A percentile compares a stretch with the other conserved stretches of the same genome.
Conservation (phyloP, 148 eudicot genomes). For the Linanthus parryae region DNA sequence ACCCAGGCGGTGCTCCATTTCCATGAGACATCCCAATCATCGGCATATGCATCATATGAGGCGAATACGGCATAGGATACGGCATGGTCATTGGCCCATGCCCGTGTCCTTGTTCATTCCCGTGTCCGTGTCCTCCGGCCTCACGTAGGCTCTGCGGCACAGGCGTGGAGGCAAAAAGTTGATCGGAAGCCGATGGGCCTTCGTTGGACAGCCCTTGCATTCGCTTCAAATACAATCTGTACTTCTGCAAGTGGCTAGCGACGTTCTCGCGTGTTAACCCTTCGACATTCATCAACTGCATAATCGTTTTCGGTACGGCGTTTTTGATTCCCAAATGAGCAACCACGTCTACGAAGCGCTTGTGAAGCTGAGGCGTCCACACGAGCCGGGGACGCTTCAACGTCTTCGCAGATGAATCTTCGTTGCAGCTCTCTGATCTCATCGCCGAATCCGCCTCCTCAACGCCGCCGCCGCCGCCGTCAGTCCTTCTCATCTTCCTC, state of each 20-base stretch:
- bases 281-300: conserved; percentile 81
- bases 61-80: conserved; percentile 29
- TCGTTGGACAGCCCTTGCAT: conserved; percentile 54
- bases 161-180: conserved; percentile 75
- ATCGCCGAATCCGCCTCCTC: conserved; percentile 14
- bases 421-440: too few species aligned
- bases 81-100: conserved; percentile 17
- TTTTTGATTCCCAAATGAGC: conserved; percentile 78
- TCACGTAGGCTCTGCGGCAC: conserved; percentile 48
- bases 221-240: conserved; percentile 61
- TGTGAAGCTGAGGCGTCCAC: conserved; percentile 86
- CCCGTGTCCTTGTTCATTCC: conserved; percentile 10
- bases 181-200: conserved; percentile 50
- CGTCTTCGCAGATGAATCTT: conserved; percentile 71
- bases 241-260: conserved; percentile 70
- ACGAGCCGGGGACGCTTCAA: conserved; percentile 69
- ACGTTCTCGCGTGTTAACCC: conserved; percentile 72
- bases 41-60: conserved; percentile 30
- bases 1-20: conserved; percentile 10
- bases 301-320: conserved; percentile 79
- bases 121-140: conserved; percentile 8
- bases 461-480: conserved; percentile 31
- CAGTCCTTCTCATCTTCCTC: too few species aligned
- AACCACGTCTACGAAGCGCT: conserved; percentile 73
- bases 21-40: conserved; percentile 27